phyloP scores from a whole-genome alignment of 169 alveolate species.

The Cardiosporidium cionae region DNA sequence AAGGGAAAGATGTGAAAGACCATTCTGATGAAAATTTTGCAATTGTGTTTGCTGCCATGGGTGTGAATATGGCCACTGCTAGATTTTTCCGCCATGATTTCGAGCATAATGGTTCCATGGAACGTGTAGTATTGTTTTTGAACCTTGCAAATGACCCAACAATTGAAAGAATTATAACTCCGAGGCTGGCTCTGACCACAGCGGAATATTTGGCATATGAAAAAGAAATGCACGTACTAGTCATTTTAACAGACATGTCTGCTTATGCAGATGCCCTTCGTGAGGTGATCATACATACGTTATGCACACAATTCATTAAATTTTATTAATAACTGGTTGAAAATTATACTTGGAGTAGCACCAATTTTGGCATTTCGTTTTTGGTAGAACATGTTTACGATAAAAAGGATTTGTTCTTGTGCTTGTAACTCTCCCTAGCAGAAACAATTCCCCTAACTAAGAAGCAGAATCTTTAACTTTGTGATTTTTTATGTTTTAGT shows the following conservation, averaged over 20 bases:
- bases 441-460: too few species aligned
- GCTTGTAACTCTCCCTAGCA: too few species aligned
- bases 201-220: slow-evolving; percentile 99
- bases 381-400: too few species aligned
- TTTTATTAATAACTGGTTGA: too few species aligned
- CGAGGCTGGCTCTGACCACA: slow-evolving; percentile 95
- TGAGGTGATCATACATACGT: slow-evolving; percentile 48
- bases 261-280: slow-evolving; percentile 99
- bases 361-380: too few species aligned
- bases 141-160: slow-evolving; percentile 99
- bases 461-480: too few species aligned
- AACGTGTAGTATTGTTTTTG: slow-evolving; percentile 93
- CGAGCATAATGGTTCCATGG: slow-evolving; percentile 99
- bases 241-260: slow-evolving; percentile 98
- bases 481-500: too few species aligned
- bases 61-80: slow-evolving; percentile 98
- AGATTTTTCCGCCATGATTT: slow-evolving; percentile 98
- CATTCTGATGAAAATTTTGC: slow-evolving; percentile 98
- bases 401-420: too few species aligned
- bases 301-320: too few species aligned
- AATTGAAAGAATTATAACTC: slow-evolving; percentile 96
- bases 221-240: slow-evolving; percentile 94
- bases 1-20: slow-evolving; percentile 93
- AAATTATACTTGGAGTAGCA: too few species aligned
- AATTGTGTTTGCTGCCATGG: slow-evolving; percentile 99